These are phyloP conservation scores for Xylaria sp. DNA, from an alignment of 2,329 filamentous ascomycete genomes.

Conservation along the genomic window DNA sequence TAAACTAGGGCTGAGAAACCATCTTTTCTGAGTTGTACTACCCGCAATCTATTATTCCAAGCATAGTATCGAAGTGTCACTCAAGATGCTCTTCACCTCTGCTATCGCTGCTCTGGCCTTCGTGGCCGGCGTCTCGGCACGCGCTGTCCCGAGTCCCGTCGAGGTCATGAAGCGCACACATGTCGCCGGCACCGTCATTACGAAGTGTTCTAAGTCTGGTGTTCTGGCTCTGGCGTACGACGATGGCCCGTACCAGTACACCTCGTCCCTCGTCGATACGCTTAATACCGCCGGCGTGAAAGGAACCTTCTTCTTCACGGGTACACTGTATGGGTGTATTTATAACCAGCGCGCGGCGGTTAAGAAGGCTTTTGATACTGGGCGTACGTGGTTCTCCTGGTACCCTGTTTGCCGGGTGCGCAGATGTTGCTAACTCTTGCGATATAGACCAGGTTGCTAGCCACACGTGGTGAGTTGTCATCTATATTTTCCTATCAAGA, in stretches of 20 bases:
- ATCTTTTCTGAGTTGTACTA: not conserved
- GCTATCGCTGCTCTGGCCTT: constrained; percentile 41
- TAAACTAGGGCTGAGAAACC: not conserved
- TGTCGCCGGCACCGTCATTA: constrained; percentile 57
- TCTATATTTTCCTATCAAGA: not conserved
- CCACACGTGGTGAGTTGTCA: constrained; percentile 60
- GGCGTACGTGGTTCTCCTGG: constrained; percentile 48
- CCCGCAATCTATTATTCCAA: not conserved
- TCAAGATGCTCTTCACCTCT: constrained; percentile 35
- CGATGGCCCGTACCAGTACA: constrained; percentile 64
- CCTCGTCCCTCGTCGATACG: constrained; percentile 61
- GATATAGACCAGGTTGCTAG: constrained; percentile 60
- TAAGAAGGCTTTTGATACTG: constrained; percentile 61
- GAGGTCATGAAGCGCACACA: constrained; percentile 56
- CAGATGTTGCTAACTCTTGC: constrained; percentile 7
- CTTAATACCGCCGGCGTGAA: constrained; percentile 61
- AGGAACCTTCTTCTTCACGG: constrained; percentile 66
- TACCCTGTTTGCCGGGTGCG: not conserved
- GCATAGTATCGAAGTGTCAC: not conserved
- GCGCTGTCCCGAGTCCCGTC: constrained; percentile 53
- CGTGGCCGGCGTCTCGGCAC: constrained; percentile 40
- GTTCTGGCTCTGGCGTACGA: constrained; percentile 65
- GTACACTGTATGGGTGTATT: constrained; percentile 63
- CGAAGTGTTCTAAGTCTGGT: constrained; percentile 57
- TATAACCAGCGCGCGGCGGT: constrained; percentile 64